Base-by-base conservation (phyloP, 495 filamentous ascomycete genomes). In the Penicillium pulvis region DNA sequence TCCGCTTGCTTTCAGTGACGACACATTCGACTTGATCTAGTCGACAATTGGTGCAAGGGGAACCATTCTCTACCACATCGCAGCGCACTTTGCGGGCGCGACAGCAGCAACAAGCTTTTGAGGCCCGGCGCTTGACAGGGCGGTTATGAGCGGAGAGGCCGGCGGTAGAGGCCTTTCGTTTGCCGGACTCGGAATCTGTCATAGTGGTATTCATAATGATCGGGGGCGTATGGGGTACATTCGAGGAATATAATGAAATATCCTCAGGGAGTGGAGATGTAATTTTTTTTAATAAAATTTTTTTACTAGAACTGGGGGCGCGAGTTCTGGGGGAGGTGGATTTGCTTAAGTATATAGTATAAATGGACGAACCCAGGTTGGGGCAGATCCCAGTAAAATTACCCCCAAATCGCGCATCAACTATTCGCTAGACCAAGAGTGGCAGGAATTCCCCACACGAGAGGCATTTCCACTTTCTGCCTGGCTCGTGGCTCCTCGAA, bases 1-100 rank as follows among this genome's bases (percentile, higher is more conserved):
- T 87, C 57, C 92, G 85, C 69, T 92, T 91, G 80, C 92, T 95
- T 69, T 96, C 92, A 45, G 90, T 90, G 9, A 96, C 89, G 41
- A 93, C 79, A 75, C 92, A 97, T 62, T 91, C 88, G 53, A 96
- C 91, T 62, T 90, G 86, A 71, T 97, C 92, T 72, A 92, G 79
- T 28, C 90, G 82, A 76, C 92, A 97, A 75, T 96, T 97, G 19
- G 88, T 91, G 70, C 92, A 97, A 6, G 92, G 92, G 28, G 87
- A 85, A 35, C 89, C 89, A 73, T 87, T 87, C 63, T 95, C 90
- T 45, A 93, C 90, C 58, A 96, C 92, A 77, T 97, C 91, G 76
- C 92, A 97, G 48, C 92, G 82, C n/a, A 97, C 92, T 72, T 97
- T 97, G 63, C 92, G 85, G 24, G 89, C 83, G 53, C 92, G 82